Evolutionary conservation across 108 stramenopile genomes (phyloP).

Genomic region (Nitzschia putrida): DNA sequence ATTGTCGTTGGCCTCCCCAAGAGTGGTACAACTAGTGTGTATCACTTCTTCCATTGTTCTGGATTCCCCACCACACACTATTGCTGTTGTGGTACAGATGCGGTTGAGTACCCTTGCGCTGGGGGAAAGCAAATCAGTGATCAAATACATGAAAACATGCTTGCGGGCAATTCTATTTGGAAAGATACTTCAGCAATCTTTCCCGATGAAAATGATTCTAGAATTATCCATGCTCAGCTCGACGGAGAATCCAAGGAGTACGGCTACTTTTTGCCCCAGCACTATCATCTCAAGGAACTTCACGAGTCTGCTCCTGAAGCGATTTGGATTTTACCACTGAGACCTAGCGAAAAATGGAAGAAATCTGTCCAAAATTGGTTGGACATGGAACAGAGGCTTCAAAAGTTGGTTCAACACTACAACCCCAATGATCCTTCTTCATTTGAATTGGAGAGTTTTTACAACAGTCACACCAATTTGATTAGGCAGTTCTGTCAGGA

Average conservation of each 20-base stretch:
- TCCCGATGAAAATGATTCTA: too few species aligned
- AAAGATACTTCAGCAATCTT: background rate
- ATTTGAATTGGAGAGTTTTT: conserved; percentile 22
- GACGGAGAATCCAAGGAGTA: conserved; percentile 31
- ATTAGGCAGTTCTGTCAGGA: conserved; percentile 2
- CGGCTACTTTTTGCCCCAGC: conserved; percentile 43
- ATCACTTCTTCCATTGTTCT: conserved; percentile 32
- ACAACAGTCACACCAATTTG: conserved; percentile 9
- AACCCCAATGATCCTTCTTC: background rate
- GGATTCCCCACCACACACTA: conserved; percentile 31
- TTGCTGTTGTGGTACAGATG: conserved; percentile 33
- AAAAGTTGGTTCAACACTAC: background rate
- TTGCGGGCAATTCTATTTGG: background rate
- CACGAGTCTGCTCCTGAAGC: conserved; percentile 32
- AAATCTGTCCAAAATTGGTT: conserved; percentile 36
- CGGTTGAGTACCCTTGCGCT: conserved; percentile 20
- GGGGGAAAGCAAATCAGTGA: conserved; percentile 8
- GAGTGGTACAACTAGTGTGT: conserved; percentile 35
- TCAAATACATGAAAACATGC: conserved; percentile 12
- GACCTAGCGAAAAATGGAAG: conserved; percentile 22
- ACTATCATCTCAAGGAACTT: conserved; percentile 25
- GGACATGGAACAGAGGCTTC: conserved; percentile 28
- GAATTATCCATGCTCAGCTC: conserved; percentile 27
- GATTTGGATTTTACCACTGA: conserved; percentile 33
- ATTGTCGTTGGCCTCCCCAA: conserved; percentile 43